phyloP scores from a whole-genome alignment of 2,329 filamentous ascomycete genomes.

The Paecilomyces fulvus region DNA sequence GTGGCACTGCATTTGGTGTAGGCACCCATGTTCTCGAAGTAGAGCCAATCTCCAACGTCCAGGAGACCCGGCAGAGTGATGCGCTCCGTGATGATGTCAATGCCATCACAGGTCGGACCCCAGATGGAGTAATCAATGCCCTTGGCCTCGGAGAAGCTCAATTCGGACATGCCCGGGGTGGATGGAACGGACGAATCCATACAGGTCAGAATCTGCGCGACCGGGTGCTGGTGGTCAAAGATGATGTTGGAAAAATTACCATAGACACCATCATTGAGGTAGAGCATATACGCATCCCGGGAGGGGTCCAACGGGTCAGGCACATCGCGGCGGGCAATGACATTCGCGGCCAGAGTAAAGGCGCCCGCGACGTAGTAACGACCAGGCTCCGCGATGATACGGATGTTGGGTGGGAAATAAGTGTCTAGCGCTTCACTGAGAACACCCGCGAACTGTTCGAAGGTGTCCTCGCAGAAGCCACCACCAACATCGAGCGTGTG shows the following conservation, averaged over 20 bases:
- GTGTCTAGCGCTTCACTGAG: conserved; percentile 72
- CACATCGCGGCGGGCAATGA: conserved; percentile 90
- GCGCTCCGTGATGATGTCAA: conserved; percentile 83
- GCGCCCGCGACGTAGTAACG: conserved; percentile 92
- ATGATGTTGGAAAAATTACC: conserved; percentile 99
- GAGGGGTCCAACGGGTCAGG: conserved; percentile 51
- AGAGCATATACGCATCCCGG: conserved; percentile 75
- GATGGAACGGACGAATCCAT: conserved; percentile 52
- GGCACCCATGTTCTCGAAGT: conserved; percentile 97
- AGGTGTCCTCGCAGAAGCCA: conserved; percentile 83
- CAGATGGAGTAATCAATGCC: conserved; percentile 87
- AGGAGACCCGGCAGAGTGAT: conserved; percentile 68
- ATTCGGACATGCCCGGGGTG: conserved; percentile 22
- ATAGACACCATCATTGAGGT: conserved; percentile 95
- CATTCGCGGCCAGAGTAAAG: conserved; percentile 89
- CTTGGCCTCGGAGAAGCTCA: conserved; percentile 18
- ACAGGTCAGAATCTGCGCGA: conserved; percentile 69
- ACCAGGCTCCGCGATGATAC: conserved; percentile 90
- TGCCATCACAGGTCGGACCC: conserved; percentile 96
- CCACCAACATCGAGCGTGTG: conserved; percentile 90
- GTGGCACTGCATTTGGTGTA: conserved; percentile 98
- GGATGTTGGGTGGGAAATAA: conserved; percentile 75
- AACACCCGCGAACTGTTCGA: conserved; percentile 79
- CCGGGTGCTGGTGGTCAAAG: conserved; percentile 92
- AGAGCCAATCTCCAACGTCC: conserved; percentile 94